Evolutionary conservation across 2,329 filamentous ascomycete genomes (phyloP), one percentile per base, ranked within the genome.

Genomic region (Curvularia spicifera): DNA sequence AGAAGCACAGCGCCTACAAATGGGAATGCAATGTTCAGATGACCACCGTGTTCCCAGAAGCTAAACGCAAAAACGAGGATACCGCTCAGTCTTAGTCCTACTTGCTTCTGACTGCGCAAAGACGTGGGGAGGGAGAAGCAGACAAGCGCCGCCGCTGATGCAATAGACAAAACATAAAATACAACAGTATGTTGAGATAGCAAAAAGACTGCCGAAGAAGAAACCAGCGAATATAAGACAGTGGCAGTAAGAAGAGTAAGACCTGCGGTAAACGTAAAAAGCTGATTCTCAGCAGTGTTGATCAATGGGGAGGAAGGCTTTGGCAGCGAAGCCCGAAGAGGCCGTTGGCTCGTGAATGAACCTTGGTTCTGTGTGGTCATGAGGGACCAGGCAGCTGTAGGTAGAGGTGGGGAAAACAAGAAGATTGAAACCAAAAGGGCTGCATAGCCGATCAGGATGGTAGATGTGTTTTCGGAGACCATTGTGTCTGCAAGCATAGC

Each of bases 381-480:
- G 35, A 76, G 45, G 12, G 71, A 70, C 69, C 69, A 75, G 15
- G 67, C 74, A 44, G 71, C 60, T 15, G 71, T 70, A 20, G 76
- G 75, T 35, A 84, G 78, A 29, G 83, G 81, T 15, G 81, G 81
- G n/a, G 80, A 81, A n/a, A 84, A 63, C 9, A 80, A 68, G 35
- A 84, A 75, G 5, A 83, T 67, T 0, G 83, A 82, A 13, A 75
- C 59, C 35, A 78, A 61, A 51, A 86, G 70, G 20, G 81, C 78
- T 26, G 80, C 44, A 59, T 85, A 83, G 28, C 83, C 83, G 37
- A 80, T 58, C 10, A 81, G 28, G 1, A 80, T 75, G 29, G 62
- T 58, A 18, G 49, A 52, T 3, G 53, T 56, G 15, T 67, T 64
- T 15, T 56, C 53, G 48, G 67, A 68, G 7, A 64, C 70, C 15